Conservation (phyloP, 2,329 filamentous ascomycete genomes). For the Bimuria novae-zelandiae region DNA sequence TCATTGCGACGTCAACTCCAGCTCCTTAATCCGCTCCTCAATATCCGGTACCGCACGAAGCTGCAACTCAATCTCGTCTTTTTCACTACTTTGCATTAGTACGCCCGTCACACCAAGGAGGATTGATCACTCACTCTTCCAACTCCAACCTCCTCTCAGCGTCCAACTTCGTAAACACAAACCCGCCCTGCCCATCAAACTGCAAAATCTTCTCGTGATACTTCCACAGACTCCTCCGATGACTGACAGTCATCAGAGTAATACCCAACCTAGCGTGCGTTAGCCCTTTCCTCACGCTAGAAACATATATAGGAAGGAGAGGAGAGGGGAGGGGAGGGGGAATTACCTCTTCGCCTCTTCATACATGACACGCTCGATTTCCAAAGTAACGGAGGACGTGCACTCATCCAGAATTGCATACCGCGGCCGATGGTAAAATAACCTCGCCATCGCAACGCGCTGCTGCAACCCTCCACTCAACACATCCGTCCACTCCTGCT, state of each 20-base stretch:
- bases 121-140: constrained; percentile 69
- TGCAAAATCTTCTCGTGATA: constrained; percentile 95
- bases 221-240: constrained; percentile 90
- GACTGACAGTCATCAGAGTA: constrained; percentile 95
- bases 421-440: constrained; percentile 90
- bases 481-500: constrained; percentile 96
- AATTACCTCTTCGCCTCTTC: constrained; percentile 77
- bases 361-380: constrained; percentile 96
- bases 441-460: constrained; percentile 91
- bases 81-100: constrained; percentile 63
- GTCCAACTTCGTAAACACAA: constrained; percentile 87
- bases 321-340: too few species aligned
- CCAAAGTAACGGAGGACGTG: constrained; percentile 90
- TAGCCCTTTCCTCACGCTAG: too few species aligned
- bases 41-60: constrained; percentile 86
- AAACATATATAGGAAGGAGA: too few species aligned
- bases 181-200: constrained; percentile 93
- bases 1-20: constrained; percentile 53
- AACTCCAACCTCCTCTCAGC: constrained; percentile 82
- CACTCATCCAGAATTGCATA: constrained; percentile 98
- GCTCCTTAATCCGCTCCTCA: constrained; percentile 80
- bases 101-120: neutral
- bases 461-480: constrained; percentile 92
- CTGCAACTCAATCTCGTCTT: constrained; percentile 87
- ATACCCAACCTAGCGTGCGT: constrained; percentile 66